Conservation (phyloP, 805 yeast genomes). For the Schizosaccharomyces japonicus region DNA sequence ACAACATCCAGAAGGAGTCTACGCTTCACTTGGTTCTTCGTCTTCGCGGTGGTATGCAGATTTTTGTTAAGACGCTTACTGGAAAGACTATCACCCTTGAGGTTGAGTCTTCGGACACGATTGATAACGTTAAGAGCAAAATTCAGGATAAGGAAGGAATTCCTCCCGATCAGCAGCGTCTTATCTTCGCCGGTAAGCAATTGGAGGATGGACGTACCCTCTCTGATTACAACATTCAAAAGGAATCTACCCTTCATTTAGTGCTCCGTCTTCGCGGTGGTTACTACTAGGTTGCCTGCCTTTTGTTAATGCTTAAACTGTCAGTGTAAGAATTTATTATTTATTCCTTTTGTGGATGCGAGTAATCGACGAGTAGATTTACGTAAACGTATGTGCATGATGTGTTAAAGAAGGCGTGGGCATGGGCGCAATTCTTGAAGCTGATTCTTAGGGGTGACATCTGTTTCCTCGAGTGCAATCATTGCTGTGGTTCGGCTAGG, state of each 20-base stretch:
- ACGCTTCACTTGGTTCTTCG: slow-evolving; percentile 64
- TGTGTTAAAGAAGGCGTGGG: too few species aligned
- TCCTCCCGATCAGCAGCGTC: slow-evolving; percentile 94
- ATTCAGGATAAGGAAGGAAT: slow-evolving; percentile 95
- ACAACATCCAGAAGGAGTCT: slow-evolving; percentile 89
- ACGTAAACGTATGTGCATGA: too few species aligned
- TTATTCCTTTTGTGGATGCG: too few species aligned
- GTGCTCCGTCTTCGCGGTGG: slow-evolving; percentile 79
- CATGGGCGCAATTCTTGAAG: too few species aligned
- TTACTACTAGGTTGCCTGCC: too few species aligned
- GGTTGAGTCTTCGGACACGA: slow-evolving; percentile 91
- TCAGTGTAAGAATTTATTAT: too few species aligned
- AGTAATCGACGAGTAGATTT: too few species aligned
- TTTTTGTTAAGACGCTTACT: slow-evolving; percentile 93
- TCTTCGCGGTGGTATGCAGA: slow-evolving; percentile 48
- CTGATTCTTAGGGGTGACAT: too few species aligned
- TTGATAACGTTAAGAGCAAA: slow-evolving; percentile 90
- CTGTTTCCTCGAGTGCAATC: too few species aligned
- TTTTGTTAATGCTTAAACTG: too few species aligned
- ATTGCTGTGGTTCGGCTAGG: too few species aligned
- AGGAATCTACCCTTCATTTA: slow-evolving; percentile 70
- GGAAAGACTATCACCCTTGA: slow-evolving; percentile 87
- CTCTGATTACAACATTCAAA: slow-evolving; percentile 86
- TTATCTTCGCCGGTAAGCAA: slow-evolving; percentile 93
- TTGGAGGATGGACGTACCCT: slow-evolving; percentile 61